Conservation (phyloP, 2,329 filamentous ascomycete species). For the Alternaria conjuncta region DNA sequence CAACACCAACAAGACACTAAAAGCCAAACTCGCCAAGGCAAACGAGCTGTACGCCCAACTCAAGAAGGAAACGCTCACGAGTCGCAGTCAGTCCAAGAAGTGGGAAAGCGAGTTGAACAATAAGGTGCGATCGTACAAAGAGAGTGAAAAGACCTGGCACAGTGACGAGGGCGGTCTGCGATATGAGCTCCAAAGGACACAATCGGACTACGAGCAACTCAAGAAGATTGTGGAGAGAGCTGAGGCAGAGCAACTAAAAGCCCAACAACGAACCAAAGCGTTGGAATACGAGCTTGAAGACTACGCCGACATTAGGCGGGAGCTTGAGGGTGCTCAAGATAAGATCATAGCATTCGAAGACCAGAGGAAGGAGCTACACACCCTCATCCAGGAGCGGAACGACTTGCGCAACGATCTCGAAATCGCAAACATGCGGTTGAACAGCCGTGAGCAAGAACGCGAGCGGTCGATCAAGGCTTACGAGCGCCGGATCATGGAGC, state of each 20-base stretch:
- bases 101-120: conserved; percentile 75
- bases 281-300: conserved; percentile 68
- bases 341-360: conserved; percentile 41
- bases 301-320: conserved; percentile 52
- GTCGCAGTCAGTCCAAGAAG: conserved; percentile 75
- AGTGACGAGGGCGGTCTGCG: conserved; percentile 64
- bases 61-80: conserved; percentile 74
- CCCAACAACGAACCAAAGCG: conserved; percentile 63
- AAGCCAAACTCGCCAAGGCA: conserved; percentile 74
- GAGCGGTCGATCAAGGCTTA: conserved; percentile 56
- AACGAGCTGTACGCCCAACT: conserved; percentile 73
- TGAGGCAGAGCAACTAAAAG: conserved; percentile 67
- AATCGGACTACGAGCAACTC: conserved; percentile 68
- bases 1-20: conserved; percentile 75
- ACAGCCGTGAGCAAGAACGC: conserved; percentile 58
- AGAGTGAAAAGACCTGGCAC: conserved; percentile 72
- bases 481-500: conserved; percentile 56
- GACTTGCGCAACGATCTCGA: conserved; percentile 66
- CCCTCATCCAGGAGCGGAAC: conserved; percentile 64
- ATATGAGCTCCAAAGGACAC: conserved; percentile 64
- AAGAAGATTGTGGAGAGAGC: conserved; percentile 69
- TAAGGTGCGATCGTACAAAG: conserved; percentile 70
- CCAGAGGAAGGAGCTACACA: conserved; percentile 54
- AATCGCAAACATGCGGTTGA: conserved; percentile 64
- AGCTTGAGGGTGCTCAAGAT: conserved; percentile 43